These are phyloP conservation scores for Actinomucor elegans DNA, from an alignment of 371 early-diverging fungal species.

Conservation along the genomic window DNA sequence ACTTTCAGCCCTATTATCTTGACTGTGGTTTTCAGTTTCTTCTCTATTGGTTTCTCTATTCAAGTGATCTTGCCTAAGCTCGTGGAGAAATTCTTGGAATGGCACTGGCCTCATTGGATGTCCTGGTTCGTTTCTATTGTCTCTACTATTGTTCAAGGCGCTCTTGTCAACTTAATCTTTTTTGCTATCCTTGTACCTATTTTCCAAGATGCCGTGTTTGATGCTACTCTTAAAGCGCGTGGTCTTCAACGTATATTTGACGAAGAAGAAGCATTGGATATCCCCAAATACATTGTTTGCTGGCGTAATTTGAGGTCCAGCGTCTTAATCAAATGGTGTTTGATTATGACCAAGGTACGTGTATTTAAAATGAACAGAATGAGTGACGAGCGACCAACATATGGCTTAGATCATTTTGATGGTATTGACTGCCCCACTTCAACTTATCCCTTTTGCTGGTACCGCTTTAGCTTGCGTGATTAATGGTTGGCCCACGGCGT, in stretches of 20 bases:
- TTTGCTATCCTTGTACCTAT: slow-evolving; percentile 51
- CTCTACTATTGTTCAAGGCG: slow-evolving; percentile 45
- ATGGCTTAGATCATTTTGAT: slow-evolving; percentile 35
- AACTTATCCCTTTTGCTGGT: slow-evolving; percentile 51
- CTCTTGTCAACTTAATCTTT: slow-evolving; percentile 41
- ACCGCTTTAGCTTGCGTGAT: slow-evolving; percentile 42
- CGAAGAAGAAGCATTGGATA: slow-evolving; percentile 12
- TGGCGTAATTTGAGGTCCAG: slow-evolving; percentile 30
- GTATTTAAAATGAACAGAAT: neutral
- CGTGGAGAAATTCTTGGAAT: slow-evolving; percentile 40
- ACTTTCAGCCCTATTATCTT: slow-evolving; percentile 27
- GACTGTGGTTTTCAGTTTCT: slow-evolving; percentile 22
- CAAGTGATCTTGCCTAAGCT: slow-evolving; percentile 22
- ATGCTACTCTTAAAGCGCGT: slow-evolving; percentile 41
- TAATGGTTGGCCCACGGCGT: slow-evolving; percentile 43
- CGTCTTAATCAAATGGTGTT: slow-evolving; percentile 23
- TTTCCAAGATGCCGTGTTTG: slow-evolving; percentile 51
- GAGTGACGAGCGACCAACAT: too few relatives aligned
- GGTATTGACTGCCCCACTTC: slow-evolving; percentile 49
- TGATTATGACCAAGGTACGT: slow-evolving; percentile 25
- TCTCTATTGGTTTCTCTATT: slow-evolving; percentile 29
- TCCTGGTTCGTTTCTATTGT: slow-evolving; percentile 45
- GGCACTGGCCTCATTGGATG: slow-evolving; percentile 51
- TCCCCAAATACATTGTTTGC: slow-evolving; percentile 21
- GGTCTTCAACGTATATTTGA: slow-evolving; percentile 43